Evolutionary conservation across 129 eudicot genomes (phyloP), one percentile per base, ranked within the genome.

Genomic region (Flaveria brownii): DNA sequence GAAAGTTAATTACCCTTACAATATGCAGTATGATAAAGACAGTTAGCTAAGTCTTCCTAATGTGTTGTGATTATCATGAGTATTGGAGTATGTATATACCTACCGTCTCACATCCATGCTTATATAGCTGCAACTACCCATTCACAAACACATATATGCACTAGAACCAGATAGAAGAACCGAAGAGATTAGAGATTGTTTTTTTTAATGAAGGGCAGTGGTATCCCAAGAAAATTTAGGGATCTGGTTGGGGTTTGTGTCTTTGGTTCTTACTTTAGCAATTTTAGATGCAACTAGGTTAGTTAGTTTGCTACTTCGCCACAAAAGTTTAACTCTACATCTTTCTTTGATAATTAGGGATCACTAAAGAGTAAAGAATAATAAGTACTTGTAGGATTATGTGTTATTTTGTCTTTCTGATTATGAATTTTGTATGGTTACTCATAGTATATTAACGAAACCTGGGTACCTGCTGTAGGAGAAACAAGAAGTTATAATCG

Each of bases 401-500:
- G 28, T 30, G 50, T 45, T 11, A 9, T 45, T 11, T 14, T 62
- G 6, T 60, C 1, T 12, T 68, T 10, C 43, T 3, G 15, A 17
- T 41, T 17, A 45, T 17, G 30, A 71, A 22, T 23, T n/a, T 22
- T 17, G 41, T 45, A 28, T 18, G 20, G 28, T 39, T 25, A 17
- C 13, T 64, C 39, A 43, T 10, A 47, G 23, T 41, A 36, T 56
- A 11, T 54, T 30, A 63, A 64, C 18, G 49, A 43, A 77, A 61
- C 71, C 78, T 51, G 45, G 70, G 15, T 70, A 65, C 49, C 47
- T 49, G 72, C 12, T 67, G 68, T 81, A 92, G 98, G 98, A 92
- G 49, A 92, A 73, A 82, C 91, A 81, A 61, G 98, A 92, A 82
- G 91, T 92, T 78, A 86, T 92, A 71, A 92, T 92, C 71, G 98